These are phyloP conservation scores for Kodamaea sp. DNA, from an alignment of 1,139 yeast genomes.

Conservation along the genomic window DNA sequence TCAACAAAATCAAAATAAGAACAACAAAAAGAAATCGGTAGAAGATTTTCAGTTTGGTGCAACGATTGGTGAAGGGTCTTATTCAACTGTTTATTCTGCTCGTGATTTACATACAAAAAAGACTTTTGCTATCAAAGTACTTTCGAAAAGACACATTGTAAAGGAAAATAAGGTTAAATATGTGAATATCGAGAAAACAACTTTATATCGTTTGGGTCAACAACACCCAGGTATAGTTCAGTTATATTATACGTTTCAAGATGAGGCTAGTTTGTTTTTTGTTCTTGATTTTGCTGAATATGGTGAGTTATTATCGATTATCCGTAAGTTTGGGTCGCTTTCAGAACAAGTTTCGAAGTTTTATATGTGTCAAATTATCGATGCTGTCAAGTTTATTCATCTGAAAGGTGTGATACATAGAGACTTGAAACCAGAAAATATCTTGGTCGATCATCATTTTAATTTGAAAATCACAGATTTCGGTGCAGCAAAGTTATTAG, in stretches of 20 bases:
- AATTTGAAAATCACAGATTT: conserved; percentile 92
- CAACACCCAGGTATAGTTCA: conserved; percentile 67
- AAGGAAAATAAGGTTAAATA: conserved; percentile 77
- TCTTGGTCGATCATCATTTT: conserved; percentile 73
- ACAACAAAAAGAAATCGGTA: conserved; percentile 36
- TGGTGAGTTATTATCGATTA: conserved; percentile 67
- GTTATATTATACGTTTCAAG: conserved; percentile 75
- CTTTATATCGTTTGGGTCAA: conserved; percentile 66
- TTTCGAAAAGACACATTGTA: conserved; percentile 70
- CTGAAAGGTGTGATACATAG: conserved; percentile 84
- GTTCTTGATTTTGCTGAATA: conserved; percentile 77
- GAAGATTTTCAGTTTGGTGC: conserved; percentile 71
- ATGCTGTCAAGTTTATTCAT: conserved; percentile 84
- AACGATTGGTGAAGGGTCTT: conserved; percentile 76
- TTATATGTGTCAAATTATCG: conserved; percentile 69
- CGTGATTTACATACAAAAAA: conserved; percentile 53
- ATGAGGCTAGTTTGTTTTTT: conserved; percentile 65
- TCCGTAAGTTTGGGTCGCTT: conserved; percentile 54
- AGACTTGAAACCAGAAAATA: conserved; percentile 93
- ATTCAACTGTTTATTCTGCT: conserved; percentile 71
- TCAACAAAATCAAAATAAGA: conserved; percentile 1
- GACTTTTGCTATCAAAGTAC: conserved; percentile 69
- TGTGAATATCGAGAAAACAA: conserved; percentile 74
- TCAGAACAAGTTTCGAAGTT: conserved; percentile 52
- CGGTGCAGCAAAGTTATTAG: conserved; percentile 87